Evolutionary conservation across 2,329 filamentous ascomycete genomes (phyloP).

Genomic region (Boeremia exigua): DNA sequence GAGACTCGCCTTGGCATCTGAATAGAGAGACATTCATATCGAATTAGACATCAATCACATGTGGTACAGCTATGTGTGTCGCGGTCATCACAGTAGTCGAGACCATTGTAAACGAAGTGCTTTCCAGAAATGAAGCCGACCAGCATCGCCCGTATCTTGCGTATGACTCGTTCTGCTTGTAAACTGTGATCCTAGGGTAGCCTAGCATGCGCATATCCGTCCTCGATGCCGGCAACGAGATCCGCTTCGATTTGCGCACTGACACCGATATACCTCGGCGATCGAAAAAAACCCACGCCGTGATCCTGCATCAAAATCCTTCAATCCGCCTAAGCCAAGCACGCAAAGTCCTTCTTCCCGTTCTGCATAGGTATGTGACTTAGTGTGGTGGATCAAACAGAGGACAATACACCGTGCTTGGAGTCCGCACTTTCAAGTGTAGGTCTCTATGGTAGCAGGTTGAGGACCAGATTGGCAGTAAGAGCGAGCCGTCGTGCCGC

Average conservation of each 20-base stretch:
- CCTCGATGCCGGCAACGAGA: conserved; percentile 1
- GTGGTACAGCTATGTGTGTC: not conserved
- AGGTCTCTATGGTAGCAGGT: not conserved
- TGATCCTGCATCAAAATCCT: not conserved
- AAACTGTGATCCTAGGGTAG: not conserved
- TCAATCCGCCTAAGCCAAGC: not conserved
- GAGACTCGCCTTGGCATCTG: conserved; percentile 33
- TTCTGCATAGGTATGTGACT: not conserved
- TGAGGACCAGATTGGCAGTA: not conserved
- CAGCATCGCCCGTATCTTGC: not conserved
- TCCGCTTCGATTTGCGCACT: conserved; percentile 11
- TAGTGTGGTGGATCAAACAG: not conserved
- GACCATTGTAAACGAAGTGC: not conserved
- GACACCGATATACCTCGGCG: conserved; percentile 2
- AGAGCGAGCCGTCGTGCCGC: not conserved
- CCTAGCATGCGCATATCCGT: not conserved
- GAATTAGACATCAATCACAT: not conserved
- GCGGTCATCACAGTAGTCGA: not conserved
- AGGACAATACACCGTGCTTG: not conserved
- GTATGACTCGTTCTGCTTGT: not conserved
- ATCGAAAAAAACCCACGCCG: not conserved
- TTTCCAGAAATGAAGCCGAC: not conserved
- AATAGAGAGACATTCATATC: conserved; percentile 35
- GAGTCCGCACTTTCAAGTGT: not conserved
- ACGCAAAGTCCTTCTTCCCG: not conserved